These are phyloP conservation scores for Turritis glabra DNA, from an alignment of 345 rosid genomes.

Conservation along the genomic window DNA sequence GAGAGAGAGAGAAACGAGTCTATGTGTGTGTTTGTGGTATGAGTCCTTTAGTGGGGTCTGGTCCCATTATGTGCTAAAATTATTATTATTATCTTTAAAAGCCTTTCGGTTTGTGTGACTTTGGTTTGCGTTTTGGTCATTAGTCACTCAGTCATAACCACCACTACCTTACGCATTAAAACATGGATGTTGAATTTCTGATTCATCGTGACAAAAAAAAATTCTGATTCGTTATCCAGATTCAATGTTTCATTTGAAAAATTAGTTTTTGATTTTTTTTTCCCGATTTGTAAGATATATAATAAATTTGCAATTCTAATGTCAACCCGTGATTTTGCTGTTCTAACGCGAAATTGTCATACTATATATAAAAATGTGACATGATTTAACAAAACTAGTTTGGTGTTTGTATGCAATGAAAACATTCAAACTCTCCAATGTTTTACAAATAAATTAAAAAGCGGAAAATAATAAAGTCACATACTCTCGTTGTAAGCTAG, in stretches of 20 bases:
- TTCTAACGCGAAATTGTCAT: no score
- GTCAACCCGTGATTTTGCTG: no score
- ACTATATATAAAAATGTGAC: no score
- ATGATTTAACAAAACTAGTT: no score
- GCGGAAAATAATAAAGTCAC: no score
- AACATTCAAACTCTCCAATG: no score
- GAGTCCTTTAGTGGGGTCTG: slow-evolving; percentile 15
- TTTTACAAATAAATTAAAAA: no score
- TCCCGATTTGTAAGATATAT: not conserved
- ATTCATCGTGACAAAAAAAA: no score
- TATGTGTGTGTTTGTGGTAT: slow-evolving; percentile 32
- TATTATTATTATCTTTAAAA: not conserved
- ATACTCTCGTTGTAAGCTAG: no score
- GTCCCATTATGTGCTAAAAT: slow-evolving; percentile 11
- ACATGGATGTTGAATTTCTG: not conserved
- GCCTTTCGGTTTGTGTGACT: not conserved
- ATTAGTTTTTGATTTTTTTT: not conserved
- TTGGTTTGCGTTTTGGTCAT: slow-evolving; percentile 10
- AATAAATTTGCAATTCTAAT: not conserved
- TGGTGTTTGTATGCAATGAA: no score
- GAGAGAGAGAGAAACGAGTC: slow-evolving; percentile 2
- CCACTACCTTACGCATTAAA: not conserved
- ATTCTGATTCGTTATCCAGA: not conserved
- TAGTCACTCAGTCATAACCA: slow-evolving; percentile 1
- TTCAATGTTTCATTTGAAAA: not conserved